Base-by-base conservation (phyloP, 2,329 filamentous ascomycete genomes). In the Calonectria fujianensis region DNA sequence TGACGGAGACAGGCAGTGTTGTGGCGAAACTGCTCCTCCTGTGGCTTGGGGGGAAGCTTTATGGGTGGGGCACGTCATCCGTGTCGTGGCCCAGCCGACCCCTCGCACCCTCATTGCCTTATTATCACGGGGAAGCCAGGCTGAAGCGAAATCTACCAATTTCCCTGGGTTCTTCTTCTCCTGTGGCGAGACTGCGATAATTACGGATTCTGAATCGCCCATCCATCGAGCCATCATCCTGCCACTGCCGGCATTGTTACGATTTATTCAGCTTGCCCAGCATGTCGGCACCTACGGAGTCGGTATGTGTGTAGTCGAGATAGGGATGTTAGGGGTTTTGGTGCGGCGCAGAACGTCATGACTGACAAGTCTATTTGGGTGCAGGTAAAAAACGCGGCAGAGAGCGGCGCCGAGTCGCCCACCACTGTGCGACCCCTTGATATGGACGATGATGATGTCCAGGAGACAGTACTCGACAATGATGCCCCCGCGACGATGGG, bases 371-470 rank as follows among this genome's bases (percentile, higher is more conserved):
- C 37, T 63, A 70, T 76, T 67, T 69, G 59, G n/a, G 59, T 66
- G 18, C 76, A 90, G 87, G 85, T 82, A 79, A 91, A 91, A 79
- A 81, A 82, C 50, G 82, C 84, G 45, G 81, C 82, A 37, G 84
- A 85, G 70, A 83, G 83, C 69, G 88, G 84, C 74, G 90, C 92
- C 48, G 92, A 94, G 85, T 93, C 92, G 61, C 92, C 92, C 13
- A 93, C 92, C 14, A 94, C 92, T 57, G 92, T 89, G 69, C 87
- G 89, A 80, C 92, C 92, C 10, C 88, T 93, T 82, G 92, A 93
- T 75, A 89, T 93, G 87, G 92, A 94, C 82, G 93, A 94, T 86
- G 92, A 94, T 80, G 93, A 93, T 81, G 85, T 91, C 67, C 92
- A 93, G 82, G 93, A 94, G 79, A 87, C 90, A 8, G 89, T 82